phyloP scores from a whole-genome alignment of 2,329 filamentous ascomycete species.

The Whalleya microplaca region DNA sequence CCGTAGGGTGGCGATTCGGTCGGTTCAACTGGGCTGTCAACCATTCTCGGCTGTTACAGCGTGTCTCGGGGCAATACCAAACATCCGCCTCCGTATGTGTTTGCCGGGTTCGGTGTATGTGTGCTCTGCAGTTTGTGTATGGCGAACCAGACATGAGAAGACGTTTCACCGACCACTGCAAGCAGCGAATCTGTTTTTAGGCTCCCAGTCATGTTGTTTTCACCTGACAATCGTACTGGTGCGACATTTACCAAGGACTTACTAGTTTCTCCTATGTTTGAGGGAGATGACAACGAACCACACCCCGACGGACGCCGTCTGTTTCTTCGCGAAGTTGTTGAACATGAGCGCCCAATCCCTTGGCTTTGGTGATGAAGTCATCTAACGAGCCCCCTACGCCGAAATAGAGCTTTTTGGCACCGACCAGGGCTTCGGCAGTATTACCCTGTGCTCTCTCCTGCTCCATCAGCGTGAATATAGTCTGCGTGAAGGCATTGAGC shows the following conservation, averaged over 20 bases:
- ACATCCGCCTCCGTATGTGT: background rate
- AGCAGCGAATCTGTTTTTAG: background rate
- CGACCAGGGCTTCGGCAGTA: slow-evolving; percentile 66
- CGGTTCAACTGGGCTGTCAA: background rate
- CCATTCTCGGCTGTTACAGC: background rate
- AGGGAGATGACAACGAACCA: slow-evolving; percentile 55
- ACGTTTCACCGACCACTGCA: background rate
- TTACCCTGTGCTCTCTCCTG: slow-evolving; percentile 40
- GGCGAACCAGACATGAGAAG: background rate
- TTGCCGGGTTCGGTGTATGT: background rate
- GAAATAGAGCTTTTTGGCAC: slow-evolving; percentile 81
- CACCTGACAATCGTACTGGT: background rate
- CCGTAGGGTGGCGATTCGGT: background rate
- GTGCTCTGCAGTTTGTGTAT: background rate
- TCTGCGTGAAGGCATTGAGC: slow-evolving; percentile 69
- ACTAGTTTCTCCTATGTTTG: slow-evolving; percentile 3
- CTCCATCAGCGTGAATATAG: slow-evolving; percentile 58
- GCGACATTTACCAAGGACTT: background rate
- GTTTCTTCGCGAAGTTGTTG: slow-evolving; percentile 59
- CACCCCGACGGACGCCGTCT: slow-evolving; percentile 64
- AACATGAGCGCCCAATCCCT: slow-evolving; percentile 52
- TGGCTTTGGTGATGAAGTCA: slow-evolving; percentile 65
- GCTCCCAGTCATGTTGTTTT: background rate
- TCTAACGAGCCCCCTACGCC: slow-evolving; percentile 82
- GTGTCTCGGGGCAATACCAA: background rate